Percentiles rank a stretch among this genome's conserved stretches.
Conservation (phyloP, 2,329 filamentous ascomycete genomes). For the Didymella sp. region DNA sequence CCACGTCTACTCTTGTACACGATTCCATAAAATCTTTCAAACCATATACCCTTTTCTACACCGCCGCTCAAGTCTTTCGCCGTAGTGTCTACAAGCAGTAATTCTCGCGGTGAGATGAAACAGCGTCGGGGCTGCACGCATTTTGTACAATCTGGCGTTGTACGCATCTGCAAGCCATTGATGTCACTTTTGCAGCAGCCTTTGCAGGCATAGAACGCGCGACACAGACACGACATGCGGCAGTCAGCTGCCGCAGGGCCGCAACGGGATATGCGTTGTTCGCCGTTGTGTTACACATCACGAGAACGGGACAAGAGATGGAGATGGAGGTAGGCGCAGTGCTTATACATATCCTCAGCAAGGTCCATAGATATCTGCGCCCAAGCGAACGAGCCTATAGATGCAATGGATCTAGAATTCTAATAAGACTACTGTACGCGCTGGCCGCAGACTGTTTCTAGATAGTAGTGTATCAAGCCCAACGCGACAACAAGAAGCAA, state of each 20-base stretch:
- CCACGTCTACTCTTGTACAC: not conserved
- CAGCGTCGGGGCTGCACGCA: not conserved
- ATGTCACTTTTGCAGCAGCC: not conserved
- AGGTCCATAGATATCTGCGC: not conserved
- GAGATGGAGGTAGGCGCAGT: constrained; percentile 1
- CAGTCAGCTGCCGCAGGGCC: not conserved
- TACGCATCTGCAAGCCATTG: constrained; percentile 8
- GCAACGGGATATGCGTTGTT: not conserved
- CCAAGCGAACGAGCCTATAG: too few relatives aligned
- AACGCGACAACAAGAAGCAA: not conserved
- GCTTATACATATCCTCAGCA: not conserved
- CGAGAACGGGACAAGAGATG: constrained; percentile 2
- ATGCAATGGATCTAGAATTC: too few relatives aligned
- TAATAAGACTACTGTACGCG: too few relatives aligned
- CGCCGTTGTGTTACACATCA: constrained; percentile 5
- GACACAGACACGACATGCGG: not conserved
- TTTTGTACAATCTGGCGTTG: not conserved
- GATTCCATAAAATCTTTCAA: not conserved
- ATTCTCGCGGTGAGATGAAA: constrained; percentile 10
- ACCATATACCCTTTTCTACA: not conserved
- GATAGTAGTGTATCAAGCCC: too few relatives aligned
- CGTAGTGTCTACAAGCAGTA: not conserved
- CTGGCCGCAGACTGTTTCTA: too few relatives aligned
- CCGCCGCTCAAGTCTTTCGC: not conserved
- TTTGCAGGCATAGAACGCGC: not conserved